A percentile compares a stretch with the other conserved stretches of the same genome.
Evolutionary conservation across 1,284 basidiomycete genomes (phyloP).

Genomic region (Fomes fomentarius): DNA sequence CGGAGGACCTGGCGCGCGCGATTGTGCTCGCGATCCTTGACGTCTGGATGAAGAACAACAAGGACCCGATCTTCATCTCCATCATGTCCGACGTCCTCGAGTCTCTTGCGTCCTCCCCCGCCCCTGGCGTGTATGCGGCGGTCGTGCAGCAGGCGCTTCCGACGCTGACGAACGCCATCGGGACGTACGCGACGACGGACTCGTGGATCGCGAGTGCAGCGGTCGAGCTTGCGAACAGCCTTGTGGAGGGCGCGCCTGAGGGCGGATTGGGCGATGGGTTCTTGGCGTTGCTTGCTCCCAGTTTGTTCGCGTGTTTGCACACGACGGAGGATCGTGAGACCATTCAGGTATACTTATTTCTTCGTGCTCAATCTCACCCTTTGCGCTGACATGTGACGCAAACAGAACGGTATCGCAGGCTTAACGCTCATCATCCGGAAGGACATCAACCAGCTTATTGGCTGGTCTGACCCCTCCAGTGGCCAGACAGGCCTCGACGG

Average conservation of each 20-base stretch:
- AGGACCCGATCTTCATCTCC: constrained; percentile 89
- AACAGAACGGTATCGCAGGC: constrained; percentile 80
- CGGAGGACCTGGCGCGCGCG: constrained; percentile 61
- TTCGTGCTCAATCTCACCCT: too few relatives aligned
- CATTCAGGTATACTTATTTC: constrained; percentile 62
- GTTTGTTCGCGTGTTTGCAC: constrained; percentile 70
- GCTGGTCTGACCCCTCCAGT: constrained; percentile 66
- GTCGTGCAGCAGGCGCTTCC: constrained; percentile 79
- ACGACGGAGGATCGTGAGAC: constrained; percentile 82
- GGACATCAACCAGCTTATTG: constrained; percentile 78
- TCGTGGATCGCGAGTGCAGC: constrained; percentile 78
- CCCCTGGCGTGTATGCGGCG: constrained; percentile 65
- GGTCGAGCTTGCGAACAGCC: constrained; percentile 77
- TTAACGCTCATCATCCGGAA: constrained; percentile 88
- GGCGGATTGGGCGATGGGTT: constrained; percentile 77
- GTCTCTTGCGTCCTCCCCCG: constrained; percentile 64
- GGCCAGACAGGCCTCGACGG: constrained; percentile 78
- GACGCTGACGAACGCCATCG: constrained; percentile 67
- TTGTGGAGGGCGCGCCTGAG: constrained; percentile 68
- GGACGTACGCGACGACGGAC: constrained; percentile 59
- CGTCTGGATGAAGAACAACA: constrained; percentile 85
- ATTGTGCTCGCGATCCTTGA: constrained; percentile 71
- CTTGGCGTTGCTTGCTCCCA: constrained; percentile 73
- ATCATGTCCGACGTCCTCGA: constrained; percentile 85
- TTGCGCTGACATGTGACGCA: background rate